These are phyloP conservation scores for Phialophora chinensis DNA, from an alignment of 2,329 filamentous ascomycete species.

Conservation along the genomic window DNA sequence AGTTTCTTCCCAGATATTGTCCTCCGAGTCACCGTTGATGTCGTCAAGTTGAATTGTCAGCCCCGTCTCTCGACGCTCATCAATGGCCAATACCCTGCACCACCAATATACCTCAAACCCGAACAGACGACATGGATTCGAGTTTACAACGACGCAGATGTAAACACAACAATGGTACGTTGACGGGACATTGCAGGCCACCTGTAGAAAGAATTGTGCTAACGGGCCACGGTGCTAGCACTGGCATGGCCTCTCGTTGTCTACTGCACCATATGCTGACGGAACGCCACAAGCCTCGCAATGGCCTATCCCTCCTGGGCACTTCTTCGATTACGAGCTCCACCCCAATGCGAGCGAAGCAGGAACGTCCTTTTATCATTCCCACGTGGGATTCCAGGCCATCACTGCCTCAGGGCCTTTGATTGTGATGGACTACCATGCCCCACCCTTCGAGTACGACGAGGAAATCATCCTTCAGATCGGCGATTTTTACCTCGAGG, in stretches of 20 bases:
- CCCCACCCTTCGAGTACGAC: constrained; percentile 65
- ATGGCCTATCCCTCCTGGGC: constrained; percentile 67
- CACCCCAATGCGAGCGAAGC: constrained; percentile 59
- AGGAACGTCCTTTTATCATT: constrained; percentile 73
- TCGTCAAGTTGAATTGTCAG: constrained; percentile 54
- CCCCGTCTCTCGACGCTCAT: constrained; percentile 56
- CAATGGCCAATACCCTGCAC: constrained; percentile 62
- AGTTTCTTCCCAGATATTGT: constrained; percentile 52
- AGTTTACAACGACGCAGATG: constrained; percentile 61
- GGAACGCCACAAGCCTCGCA: constrained; percentile 66
- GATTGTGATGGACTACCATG: constrained; percentile 60
- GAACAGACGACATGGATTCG: constrained; percentile 60
- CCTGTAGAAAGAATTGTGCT: not conserved
- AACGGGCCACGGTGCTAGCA: constrained; percentile 54
- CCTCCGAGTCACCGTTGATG: constrained; percentile 52
- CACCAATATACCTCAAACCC: constrained; percentile 55
- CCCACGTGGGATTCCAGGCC: constrained; percentile 68
- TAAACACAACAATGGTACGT: constrained; percentile 64
- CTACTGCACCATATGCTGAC: constrained; percentile 67
- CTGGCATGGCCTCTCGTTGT: constrained; percentile 70
- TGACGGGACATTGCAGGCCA: too few species aligned
- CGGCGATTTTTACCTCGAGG: constrained; percentile 63
- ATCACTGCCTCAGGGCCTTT: constrained; percentile 63
- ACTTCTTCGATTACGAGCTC: constrained; percentile 73
- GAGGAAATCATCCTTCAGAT: constrained; percentile 64